Conservation (phyloP, 768 basidiomycete species). For the Boletus subparvulus region DNA sequence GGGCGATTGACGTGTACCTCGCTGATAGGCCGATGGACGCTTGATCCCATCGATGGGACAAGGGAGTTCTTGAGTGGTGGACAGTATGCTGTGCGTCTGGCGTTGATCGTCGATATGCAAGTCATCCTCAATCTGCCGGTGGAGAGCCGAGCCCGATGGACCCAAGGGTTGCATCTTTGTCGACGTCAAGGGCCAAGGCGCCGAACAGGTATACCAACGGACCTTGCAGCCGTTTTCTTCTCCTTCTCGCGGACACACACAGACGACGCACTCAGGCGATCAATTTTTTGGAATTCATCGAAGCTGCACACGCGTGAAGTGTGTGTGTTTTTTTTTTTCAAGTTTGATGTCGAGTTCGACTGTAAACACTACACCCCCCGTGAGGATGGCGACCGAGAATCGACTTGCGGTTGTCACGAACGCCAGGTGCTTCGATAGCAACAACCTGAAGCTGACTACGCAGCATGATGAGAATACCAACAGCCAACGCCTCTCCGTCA, state of each 20-base stretch:
- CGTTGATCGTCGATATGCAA: slow-evolving; percentile 73
- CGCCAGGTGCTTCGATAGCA: too few relatives aligned
- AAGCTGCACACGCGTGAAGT: slow-evolving; percentile 86
- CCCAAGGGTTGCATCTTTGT: slow-evolving; percentile 81
- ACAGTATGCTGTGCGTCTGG: slow-evolving; percentile 91
- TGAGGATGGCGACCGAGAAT: too few relatives aligned
- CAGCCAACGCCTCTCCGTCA: too few relatives aligned
- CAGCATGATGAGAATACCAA: too few relatives aligned
- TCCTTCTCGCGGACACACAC: not conserved
- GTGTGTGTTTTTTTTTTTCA: too few relatives aligned
- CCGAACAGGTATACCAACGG: slow-evolving; percentile 54
- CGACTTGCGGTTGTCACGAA: too few relatives aligned
- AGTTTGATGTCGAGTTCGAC: too few relatives aligned
- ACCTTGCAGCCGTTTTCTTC: not conserved
- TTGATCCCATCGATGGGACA: slow-evolving; percentile 91
- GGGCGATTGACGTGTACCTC: not conserved
- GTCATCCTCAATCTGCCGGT: slow-evolving; percentile 83
- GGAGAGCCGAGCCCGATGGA: slow-evolving; percentile 51
- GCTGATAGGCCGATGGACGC: slow-evolving; percentile 73
- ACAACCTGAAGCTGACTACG: too few relatives aligned
- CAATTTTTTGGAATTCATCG: slow-evolving; percentile 87
- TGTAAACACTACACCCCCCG: too few relatives aligned
- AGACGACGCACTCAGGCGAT: slow-evolving; percentile 55
- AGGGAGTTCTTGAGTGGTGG: slow-evolving; percentile 91
- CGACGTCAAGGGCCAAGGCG: slow-evolving; percentile 84